phyloP scores from a whole-genome alignment of 1,284 basidiomycete genomes.

The Apiotrichum gracile region DNA sequence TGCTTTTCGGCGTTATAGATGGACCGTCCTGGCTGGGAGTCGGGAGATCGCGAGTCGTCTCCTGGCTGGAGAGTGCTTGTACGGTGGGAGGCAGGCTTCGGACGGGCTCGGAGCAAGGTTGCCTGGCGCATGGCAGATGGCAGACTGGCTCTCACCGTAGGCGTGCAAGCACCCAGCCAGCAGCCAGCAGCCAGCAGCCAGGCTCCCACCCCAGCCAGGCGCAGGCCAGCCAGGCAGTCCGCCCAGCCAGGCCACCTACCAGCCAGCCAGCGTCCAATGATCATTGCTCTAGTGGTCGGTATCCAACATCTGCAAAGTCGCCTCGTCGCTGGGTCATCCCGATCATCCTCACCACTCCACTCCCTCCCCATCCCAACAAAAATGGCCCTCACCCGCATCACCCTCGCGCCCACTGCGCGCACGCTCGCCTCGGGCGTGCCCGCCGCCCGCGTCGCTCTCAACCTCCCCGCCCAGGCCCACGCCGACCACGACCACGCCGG shows the following conservation, averaged over 20 bases:
- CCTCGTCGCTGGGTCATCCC: background rate
- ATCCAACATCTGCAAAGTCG: background rate
- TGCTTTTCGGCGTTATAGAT: no score
- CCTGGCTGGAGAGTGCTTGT: no score
- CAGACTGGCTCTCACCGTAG: no score
- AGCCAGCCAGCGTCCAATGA: background rate
- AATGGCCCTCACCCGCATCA: conserved; percentile 51
- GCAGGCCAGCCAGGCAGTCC: no score
- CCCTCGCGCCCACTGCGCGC: conserved; percentile 73
- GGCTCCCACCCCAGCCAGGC: background rate
- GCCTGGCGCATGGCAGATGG: no score
- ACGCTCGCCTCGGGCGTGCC: conserved; percentile 81
- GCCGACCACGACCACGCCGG: conserved; percentile 56
- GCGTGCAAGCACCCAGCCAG: no score
- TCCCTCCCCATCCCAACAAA: conserved; percentile 2
- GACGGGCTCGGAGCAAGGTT: no score
- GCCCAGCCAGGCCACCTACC: background rate
- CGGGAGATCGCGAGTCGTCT: no score
- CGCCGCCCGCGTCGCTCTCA: conserved; percentile 90
- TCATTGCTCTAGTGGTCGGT: background rate
- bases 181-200: no score
- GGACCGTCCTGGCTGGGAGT: no score
- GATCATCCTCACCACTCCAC: conserved; percentile 2
- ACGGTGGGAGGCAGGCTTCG: no score
- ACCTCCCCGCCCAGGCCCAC: conserved; percentile 65